Conservation (phyloP, 257 asterid genomes). For the Nicotiana paniculata region DNA sequence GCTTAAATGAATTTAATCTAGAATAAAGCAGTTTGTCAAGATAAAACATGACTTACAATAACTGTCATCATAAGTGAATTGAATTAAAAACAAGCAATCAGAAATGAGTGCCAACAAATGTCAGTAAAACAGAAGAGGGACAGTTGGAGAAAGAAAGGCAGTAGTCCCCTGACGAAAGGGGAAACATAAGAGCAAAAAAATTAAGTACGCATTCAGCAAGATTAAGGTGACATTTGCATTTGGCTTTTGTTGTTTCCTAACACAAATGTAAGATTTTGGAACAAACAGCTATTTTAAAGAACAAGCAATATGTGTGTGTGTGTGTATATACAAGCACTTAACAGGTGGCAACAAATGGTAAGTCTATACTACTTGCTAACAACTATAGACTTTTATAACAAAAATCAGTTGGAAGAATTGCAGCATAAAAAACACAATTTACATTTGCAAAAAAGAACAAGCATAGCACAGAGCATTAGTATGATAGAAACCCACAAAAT, state of each 20-base stretch:
- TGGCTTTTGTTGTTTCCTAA: not conserved
- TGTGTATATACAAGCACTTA: not conserved
- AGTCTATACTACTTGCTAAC: not conserved
- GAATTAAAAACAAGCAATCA: not conserved
- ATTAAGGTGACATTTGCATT: not conserved
- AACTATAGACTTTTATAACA: not conserved
- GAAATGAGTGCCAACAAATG: not conserved
- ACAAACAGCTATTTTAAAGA: not conserved
- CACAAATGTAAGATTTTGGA: not conserved
- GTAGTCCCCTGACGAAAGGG: not conserved
- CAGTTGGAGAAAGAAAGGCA: not conserved
- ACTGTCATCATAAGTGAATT: not conserved
- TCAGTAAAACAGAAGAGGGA: not conserved
- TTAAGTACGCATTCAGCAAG: not conserved
- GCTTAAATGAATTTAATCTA: not conserved
- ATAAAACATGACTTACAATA: not conserved
- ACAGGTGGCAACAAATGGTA: not conserved
- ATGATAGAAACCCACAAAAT: not conserved
- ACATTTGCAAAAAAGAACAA: not conserved
- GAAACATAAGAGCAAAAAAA: not conserved
- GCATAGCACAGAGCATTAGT: not conserved
- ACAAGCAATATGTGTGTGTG: not conserved
- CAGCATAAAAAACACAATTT: not conserved
- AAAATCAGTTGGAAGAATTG: not conserved
- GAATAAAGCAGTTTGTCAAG: not conserved